phyloP scores from a whole-genome alignment of 805 yeast species.

The Zygoascus bituminiphila region DNA sequence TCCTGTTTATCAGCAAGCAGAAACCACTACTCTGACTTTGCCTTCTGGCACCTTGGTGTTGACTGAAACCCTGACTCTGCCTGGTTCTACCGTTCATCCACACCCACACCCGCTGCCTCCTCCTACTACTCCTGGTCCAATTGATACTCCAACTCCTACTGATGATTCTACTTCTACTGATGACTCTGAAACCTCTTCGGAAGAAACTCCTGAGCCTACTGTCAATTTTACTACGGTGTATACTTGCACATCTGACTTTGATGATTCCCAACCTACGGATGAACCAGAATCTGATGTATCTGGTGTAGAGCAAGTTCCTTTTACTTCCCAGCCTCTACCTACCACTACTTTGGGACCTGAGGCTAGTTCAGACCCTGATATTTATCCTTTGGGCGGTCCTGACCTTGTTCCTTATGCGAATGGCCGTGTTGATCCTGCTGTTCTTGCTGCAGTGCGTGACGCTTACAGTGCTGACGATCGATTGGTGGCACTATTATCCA shows the following conservation, averaged over 20 bases:
- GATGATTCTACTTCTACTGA: background rate
- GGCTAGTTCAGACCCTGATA: background rate
- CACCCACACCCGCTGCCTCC: background rate
- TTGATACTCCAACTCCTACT: background rate
- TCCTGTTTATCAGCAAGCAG: background rate
- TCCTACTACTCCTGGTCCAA: background rate
- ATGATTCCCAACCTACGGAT: no score
- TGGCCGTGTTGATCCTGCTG: background rate
- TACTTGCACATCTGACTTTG: background rate
- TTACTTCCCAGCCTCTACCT: background rate
- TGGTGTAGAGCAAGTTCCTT: no score
- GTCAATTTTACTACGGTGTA: background rate
- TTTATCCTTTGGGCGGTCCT: background rate
- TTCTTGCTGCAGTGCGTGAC: background rate
- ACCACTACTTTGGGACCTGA: background rate
- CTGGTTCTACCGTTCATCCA: background rate
- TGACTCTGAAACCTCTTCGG: background rate
- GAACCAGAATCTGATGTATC: no score
- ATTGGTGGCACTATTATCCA: slow-evolving; percentile 5
- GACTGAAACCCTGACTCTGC: background rate
- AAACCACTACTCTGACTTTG: background rate
- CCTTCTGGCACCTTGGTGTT: background rate
- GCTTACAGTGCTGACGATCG: slow-evolving; percentile 8
- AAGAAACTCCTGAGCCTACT: background rate
- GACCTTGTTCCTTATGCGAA: background rate